Base-by-base conservation (phyloP, 2,329 filamentous ascomycete genomes). In the Leptographium lundbergii region DNA sequence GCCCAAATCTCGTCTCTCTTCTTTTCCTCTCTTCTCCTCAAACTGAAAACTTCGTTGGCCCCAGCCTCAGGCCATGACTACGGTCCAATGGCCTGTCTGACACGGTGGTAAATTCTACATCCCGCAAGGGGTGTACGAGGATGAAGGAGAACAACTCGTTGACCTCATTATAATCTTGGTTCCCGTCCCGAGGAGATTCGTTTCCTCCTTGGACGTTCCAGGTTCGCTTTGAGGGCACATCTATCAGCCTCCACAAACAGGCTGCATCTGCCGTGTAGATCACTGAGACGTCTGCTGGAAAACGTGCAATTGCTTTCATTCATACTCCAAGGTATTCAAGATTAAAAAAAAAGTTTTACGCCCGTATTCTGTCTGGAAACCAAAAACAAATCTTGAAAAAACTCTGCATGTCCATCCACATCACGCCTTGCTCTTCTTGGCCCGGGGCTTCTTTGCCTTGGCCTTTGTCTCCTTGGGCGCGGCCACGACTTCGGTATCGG, bases 151-250 rank as follows among this genome's bases (percentile, higher is more conserved):
- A n/a, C 9, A 52, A 54, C 14, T 53, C 9, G 36, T 47, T 22
- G n/a, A 64, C 77, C 79, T 76, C 76, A 81, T 82, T 77, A 81
- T 81, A 82, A 82, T 82, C 78, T 76, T 74, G 73, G 73, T 71
- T 29, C 51, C 14, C 14, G 19, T 52, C 48, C 11, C 10, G n/a
- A 68, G 24, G 22, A n/a, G 17, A 27, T 47, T 25, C 19, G 22
- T 67, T 65, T 67, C 66, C 65, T 61, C n/a, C 36, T 22, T 53
- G 22, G 74, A 77, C 73, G 74, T 72, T 69, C 72, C 74, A 75
- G 80, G 78, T 82, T 82, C 80, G 80, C 80, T 82, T 78, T 80
- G 79, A 54, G 57, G 42, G 6, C 34, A 60, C 55, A 57, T 57
- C 19, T 39, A 39, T 17, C 36, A 17, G 9, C 34, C 34, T 36